Evolutionary conservation across 352 stramenopile genomes (phyloP).

Genomic region (Globisporangium acanthophoron): DNA sequence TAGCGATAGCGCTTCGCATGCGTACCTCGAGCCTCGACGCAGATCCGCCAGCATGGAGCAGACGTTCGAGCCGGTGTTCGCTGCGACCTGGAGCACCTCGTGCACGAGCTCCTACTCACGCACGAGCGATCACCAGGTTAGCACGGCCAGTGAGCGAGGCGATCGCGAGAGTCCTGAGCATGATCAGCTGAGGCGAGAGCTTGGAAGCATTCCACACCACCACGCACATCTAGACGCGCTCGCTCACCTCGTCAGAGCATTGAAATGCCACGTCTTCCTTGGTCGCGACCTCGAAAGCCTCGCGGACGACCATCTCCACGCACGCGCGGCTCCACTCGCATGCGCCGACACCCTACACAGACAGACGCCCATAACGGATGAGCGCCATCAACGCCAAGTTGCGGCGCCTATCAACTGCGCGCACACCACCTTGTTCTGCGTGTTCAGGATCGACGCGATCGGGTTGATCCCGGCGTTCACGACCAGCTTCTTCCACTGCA

Average conservation of each 20-base stretch:
- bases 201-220: neutral
- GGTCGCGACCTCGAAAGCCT: slow-evolving; percentile 43
- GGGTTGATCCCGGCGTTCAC: slow-evolving; percentile 81
- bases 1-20: too few relatives aligned
- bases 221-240: neutral
- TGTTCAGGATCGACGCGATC: slow-evolving; percentile 53
- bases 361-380: neutral
- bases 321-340: slow-evolving; percentile 37
- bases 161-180: too few relatives aligned
- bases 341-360: slow-evolving; percentile 27
- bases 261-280: slow-evolving; percentile 38
- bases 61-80: slow-evolving; percentile 49
- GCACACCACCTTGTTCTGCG: slow-evolving; percentile 36
- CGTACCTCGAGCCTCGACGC: slow-evolving; percentile 43
- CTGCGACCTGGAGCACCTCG: slow-evolving; percentile 45
- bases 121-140: neutral
- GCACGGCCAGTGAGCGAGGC: too few relatives aligned
- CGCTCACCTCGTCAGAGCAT: slow-evolving; percentile 27
- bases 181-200: neutral
- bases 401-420: neutral
- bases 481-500: slow-evolving; percentile 75
- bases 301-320: slow-evolving; percentile 49
- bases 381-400: neutral
- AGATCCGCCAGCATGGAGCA: slow-evolving; percentile 78
- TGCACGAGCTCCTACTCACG: slow-evolving; percentile 41